Base-by-base conservation (phyloP, 108 stramenopile genomes). In the Nitzschia inconspicua region DNA sequence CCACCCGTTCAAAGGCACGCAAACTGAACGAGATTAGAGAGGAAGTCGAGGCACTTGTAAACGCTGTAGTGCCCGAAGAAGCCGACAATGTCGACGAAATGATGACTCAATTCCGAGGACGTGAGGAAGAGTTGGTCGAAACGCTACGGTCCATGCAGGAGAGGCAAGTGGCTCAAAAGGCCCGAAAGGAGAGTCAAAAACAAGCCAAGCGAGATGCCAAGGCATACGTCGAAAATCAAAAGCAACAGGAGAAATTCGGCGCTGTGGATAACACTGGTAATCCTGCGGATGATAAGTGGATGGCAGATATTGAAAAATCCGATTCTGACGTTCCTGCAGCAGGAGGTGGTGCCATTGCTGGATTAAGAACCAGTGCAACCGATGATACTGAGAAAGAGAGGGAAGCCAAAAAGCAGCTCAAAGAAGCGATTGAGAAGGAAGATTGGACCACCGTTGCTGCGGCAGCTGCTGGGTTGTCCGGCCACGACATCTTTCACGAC, bases 41-140 rank as follows among this genome's bases (percentile, higher is more conserved):
- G 1, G 88, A 93, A 69, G 86, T 93, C 11, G 88, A 84, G 61
- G 77, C 74, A 0, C 66, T 93, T 14, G 86, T 93, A 8, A 66
- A 77, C 29, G 82, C 80, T 13, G 88, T 90, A 30, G 88, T 90
- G 24, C 92, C 92, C 0, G 92, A 93, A 54, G 92, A 93, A 57
- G 71, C 83, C 24, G 92, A 90, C 42, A 93, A 93, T 70, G 74
- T 93, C 18, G 87, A 93, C 39, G 92, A 90, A 65, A 93, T 93
- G 92, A 75, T 93, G 68, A 70, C 68, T 8, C 88, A 93, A 57
- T 93, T 93, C 64, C 83, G 83, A 37, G 92, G 92, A 13, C 73
- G 92, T n/a, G 92, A 93, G 68, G 92, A 93, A 60, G 92, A 93
- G 44, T 73, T 93, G 55, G 74, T 93, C 2, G 88, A 90, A 60